Percentiles rank a stretch among this genome's conserved stretches.
Conservation (phyloP, 2,329 filamentous ascomycete genomes). For the Clonostachys chloroleuca region DNA sequence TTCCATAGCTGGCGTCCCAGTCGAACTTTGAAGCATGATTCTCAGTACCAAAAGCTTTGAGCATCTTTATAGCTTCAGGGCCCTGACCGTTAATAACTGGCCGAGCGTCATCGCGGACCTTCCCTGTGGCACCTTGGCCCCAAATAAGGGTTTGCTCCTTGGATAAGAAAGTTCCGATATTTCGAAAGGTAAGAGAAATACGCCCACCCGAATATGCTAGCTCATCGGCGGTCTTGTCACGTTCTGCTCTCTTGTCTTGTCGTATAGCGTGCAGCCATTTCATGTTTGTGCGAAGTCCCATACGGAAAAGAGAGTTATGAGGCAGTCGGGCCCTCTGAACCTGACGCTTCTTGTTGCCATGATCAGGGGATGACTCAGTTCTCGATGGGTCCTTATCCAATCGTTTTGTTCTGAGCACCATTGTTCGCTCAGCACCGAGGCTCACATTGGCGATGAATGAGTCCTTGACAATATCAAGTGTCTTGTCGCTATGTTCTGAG, state of each 20-base stretch:
- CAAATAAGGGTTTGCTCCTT: slow-evolving; percentile 66
- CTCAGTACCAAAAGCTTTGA: slow-evolving; percentile 79
- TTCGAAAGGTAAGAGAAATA: slow-evolving; percentile 88
- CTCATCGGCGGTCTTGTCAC: slow-evolving; percentile 67
- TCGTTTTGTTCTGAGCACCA: slow-evolving; percentile 84
- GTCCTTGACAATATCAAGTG: slow-evolving; percentile 76
- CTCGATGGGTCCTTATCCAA: slow-evolving; percentile 31
- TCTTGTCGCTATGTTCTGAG: slow-evolving; percentile 96
- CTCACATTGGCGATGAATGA: slow-evolving; percentile 91
- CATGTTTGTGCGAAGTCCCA: slow-evolving; percentile 78
- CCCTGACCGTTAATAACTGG: slow-evolving; percentile 67
- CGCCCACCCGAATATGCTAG: slow-evolving; percentile 69
- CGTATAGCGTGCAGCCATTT: slow-evolving; percentile 91
- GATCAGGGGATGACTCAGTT: slow-evolving; percentile 2
- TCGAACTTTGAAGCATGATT: slow-evolving; percentile 71
- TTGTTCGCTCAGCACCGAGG: slow-evolving; percentile 85
- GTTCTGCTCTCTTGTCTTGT: slow-evolving; percentile 69
- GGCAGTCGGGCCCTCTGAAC: slow-evolving; percentile 70
- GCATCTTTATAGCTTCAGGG: slow-evolving; percentile 60
- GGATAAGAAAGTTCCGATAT: slow-evolving; percentile 81
- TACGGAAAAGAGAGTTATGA: slow-evolving; percentile 83
- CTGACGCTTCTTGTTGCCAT: slow-evolving; percentile 34
- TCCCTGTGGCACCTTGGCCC: slow-evolving; percentile 82
- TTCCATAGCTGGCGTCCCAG: slow-evolving; percentile 73
- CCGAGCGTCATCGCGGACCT: slow-evolving; percentile 55